These are phyloP conservation scores for Malus asiatica DNA, from an alignment of 306 rosid genomes.

Conservation along the genomic window DNA sequence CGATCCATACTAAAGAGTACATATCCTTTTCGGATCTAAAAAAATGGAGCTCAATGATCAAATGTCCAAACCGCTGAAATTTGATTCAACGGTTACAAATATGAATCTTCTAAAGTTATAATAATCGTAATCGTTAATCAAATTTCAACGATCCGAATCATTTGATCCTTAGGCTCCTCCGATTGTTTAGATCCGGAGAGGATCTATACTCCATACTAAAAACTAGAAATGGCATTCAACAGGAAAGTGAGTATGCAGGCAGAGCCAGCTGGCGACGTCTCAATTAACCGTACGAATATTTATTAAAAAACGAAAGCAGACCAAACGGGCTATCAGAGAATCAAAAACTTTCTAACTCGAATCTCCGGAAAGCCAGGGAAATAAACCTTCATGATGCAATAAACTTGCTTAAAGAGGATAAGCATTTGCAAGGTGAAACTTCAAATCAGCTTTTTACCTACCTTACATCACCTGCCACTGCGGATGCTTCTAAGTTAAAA, in stretches of 20 bases:
- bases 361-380: conserved; percentile 2
- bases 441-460: background rate
- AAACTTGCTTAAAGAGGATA: background rate
- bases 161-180: too few species aligned
- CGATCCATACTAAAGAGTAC: too few species aligned
- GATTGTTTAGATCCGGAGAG: too few species aligned
- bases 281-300: conserved; percentile 33
- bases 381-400: background rate
- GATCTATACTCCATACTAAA: background rate
- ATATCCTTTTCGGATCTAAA: too few species aligned
- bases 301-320: conserved; percentile 15
- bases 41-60: accelerated
- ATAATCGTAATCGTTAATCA: too few species aligned
- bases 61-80: too few species aligned
- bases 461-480: background rate
- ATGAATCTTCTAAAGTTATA: too few species aligned
- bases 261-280: conserved; percentile 30
- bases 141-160: too few species aligned
- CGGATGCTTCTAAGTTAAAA: background rate
- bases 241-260: background rate
- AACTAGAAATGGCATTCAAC: too few species aligned
- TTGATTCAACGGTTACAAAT: too few species aligned
- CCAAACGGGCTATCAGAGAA: conserved; percentile 28
- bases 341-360: conserved; percentile 22
- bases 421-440: background rate